phyloP scores from a whole-genome alignment of 352 stramenopile species.

The Pythium scleroteichum region DNA sequence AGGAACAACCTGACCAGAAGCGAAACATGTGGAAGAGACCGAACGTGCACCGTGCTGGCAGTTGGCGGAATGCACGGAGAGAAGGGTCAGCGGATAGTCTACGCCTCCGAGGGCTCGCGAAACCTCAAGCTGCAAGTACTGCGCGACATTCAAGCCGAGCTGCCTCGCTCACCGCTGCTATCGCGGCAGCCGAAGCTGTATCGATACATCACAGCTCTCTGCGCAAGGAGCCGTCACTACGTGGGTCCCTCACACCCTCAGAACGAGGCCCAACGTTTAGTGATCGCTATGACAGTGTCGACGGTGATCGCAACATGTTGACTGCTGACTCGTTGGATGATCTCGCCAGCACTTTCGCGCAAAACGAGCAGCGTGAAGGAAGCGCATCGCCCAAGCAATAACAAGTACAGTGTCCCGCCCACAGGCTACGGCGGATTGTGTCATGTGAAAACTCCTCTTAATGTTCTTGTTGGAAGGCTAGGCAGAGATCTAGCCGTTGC shows the following conservation, averaged over 20 bases:
- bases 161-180: constrained; percentile 29
- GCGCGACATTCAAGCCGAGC: constrained; percentile 35
- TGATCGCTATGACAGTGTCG: neutral
- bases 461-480: too few relatives aligned
- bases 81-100: constrained; percentile 41
- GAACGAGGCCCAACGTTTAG: neutral
- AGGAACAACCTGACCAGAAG: constrained; percentile 32
- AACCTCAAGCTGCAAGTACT: constrained; percentile 9
- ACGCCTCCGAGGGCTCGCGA: constrained; percentile 37
- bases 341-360: constrained; percentile 24
- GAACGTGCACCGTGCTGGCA: constrained; percentile 36
- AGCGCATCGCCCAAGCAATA: neutral
- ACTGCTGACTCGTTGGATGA: constrained; percentile 30
- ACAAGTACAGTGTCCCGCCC: too few relatives aligned
- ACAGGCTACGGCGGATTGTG: too few relatives aligned
- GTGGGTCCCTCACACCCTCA: neutral
- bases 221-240: constrained; percentile 28
- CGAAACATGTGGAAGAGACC: constrained; percentile 39
- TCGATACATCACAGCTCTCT: constrained; percentile 31
- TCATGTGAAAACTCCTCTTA: too few relatives aligned
- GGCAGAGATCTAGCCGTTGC: too few relatives aligned
- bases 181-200: constrained; percentile 28
- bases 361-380: constrained; percentile 21
- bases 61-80: constrained; percentile 51
- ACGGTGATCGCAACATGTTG: constrained; percentile 11